phyloP scores from a whole-genome alignment of 1,284 basidiomycete species.

The Porogramme epimiltina region DNA sequence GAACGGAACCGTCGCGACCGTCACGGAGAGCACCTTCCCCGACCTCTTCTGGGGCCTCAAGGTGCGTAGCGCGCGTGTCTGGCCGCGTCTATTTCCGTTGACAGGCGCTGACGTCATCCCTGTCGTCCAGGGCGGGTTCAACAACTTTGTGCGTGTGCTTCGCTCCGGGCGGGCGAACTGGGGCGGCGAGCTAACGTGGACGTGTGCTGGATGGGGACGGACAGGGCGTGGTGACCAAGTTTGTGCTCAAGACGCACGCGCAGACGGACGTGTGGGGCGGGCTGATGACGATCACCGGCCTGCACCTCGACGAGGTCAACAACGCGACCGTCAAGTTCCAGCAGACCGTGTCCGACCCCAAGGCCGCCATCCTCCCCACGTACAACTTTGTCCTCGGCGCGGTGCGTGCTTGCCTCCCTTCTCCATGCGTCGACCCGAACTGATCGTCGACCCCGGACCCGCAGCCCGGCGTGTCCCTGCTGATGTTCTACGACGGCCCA shows the following conservation, averaged over 20 bases:
- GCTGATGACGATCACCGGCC: slow-evolving; percentile 41
- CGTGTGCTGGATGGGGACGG: no score
- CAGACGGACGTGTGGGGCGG: slow-evolving; percentile 68
- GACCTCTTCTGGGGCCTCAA: slow-evolving; percentile 45
- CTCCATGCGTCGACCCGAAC: background rate
- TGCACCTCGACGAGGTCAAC: slow-evolving; percentile 39
- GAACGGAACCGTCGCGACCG: slow-evolving; percentile 36
- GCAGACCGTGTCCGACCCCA: slow-evolving; percentile 52
- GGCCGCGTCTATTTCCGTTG: no score
- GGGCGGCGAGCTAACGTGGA: no score
- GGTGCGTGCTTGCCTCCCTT: slow-evolving; percentile 28
- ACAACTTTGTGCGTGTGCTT: slow-evolving; percentile 54
- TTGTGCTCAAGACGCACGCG: slow-evolving; percentile 54
- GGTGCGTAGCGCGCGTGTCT: slow-evolving; percentile 27
- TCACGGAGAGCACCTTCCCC: slow-evolving; percentile 25
- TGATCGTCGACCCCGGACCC: background rate
- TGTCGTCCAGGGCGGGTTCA: slow-evolving; percentile 50
- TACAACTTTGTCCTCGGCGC: slow-evolving; percentile 49
- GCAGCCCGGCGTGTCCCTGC: slow-evolving; percentile 23
- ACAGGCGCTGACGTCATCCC: background rate
- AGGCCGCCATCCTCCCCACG: slow-evolving; percentile 58
- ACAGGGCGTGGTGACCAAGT: slow-evolving; percentile 63
- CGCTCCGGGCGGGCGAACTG: background rate
- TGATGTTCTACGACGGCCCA: slow-evolving; percentile 47
- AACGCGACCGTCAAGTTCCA: slow-evolving; percentile 53